A percentile compares a stretch with the other conserved stretches of the same genome.
phyloP scores from a whole-genome alignment of 805 yeast species.

The Suhomyces xylopsoci region DNA sequence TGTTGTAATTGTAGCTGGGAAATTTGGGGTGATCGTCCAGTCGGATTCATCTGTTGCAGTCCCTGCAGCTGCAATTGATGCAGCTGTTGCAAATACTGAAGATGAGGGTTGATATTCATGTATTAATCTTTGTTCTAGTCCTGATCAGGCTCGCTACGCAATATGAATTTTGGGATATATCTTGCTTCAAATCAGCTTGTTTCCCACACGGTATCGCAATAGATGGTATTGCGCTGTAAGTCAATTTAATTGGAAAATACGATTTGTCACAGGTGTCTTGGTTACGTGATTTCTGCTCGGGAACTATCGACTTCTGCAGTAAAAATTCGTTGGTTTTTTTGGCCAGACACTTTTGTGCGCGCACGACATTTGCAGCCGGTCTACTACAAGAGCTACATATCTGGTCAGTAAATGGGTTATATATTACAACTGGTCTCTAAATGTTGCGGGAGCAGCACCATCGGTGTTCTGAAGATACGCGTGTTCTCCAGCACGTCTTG shows the following conservation, averaged over 20 bases:
- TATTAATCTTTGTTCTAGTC: neutral
- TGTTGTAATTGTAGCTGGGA: conserved; percentile 31
- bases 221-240: neutral
- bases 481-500: conserved; percentile 84
- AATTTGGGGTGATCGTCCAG: conserved; percentile 34
- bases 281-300: neutral
- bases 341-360: neutral
- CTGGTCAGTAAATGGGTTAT: neutral
- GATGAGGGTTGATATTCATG: conserved; percentile 44
- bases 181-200: neutral
- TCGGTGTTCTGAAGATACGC: conserved; percentile 42
- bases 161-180: neutral
- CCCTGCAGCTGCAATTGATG: conserved; percentile 23
- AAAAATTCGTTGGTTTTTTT: conserved; percentile 5
- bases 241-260: neutral
- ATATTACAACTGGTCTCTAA: conserved; percentile 23
- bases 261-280: neutral
- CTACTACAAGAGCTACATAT: neutral
- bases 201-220: neutral
- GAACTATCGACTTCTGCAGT: neutral
- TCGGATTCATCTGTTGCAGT: conserved; percentile 16
- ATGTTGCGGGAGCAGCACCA: conserved; percentile 1
- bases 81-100: conserved; percentile 41
- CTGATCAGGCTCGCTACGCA: neutral
- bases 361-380: conserved; percentile 3